phyloP scores from a whole-genome alignment of 352 stramenopile species.

The Pythium plurisporium region DNA sequence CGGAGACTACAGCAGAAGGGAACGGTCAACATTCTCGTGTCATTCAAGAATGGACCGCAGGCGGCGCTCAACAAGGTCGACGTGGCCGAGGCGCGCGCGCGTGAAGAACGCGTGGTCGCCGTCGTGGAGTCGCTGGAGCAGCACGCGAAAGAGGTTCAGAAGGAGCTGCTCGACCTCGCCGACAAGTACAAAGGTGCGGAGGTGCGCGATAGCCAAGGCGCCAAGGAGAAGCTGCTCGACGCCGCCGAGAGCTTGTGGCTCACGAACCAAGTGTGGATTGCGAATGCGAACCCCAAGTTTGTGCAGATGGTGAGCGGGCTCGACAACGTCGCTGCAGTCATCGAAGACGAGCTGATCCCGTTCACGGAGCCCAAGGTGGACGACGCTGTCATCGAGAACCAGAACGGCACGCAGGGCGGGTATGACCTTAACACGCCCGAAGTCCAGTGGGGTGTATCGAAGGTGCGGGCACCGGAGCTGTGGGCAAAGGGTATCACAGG shows the following conservation, averaged over 20 bases:
- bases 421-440: conserved; percentile 15
- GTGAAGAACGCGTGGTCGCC: conserved; percentile 7
- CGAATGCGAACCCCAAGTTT: conserved; percentile 19
- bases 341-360: conserved; percentile 8
- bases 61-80: conserved; percentile 7
- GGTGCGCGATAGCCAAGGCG: background rate
- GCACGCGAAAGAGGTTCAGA: conserved; percentile 4
- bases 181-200: conserved; percentile 10
- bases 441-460: conserved; percentile 22
- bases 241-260: conserved; percentile 30
- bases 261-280: conserved; percentile 32
- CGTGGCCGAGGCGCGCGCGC: background rate
- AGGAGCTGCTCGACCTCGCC: conserved; percentile 13
- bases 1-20: conserved; percentile 7
- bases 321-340: conserved; percentile 2
- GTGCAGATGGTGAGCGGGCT: conserved; percentile 13
- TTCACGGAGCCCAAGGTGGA: conserved; percentile 9
- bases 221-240: background rate
- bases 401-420: background rate
- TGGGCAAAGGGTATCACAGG: conserved; percentile 25
- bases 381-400: conserved; percentile 3
- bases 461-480: conserved; percentile 15
- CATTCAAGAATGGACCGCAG: conserved; percentile 14
- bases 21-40: conserved; percentile 19
- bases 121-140: conserved; percentile 16